Evolutionary conservation across 1,139 yeast genomes (phyloP).

Genomic region (Sugiyamaella japonica): DNA sequence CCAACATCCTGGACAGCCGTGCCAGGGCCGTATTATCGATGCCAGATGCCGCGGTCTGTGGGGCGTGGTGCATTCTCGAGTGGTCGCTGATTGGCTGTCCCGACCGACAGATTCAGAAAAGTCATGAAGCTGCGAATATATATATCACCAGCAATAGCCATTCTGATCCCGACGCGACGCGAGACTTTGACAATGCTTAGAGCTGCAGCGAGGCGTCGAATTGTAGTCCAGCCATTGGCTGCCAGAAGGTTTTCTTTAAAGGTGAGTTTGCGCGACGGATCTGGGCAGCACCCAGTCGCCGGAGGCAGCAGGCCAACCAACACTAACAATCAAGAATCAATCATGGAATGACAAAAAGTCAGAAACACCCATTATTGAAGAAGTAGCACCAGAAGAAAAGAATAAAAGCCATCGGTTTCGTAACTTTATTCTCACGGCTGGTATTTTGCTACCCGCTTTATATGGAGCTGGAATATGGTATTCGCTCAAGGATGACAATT

Average conservation of each 20-base stretch:
- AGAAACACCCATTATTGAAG: background rate
- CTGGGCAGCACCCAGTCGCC: too few relatives aligned
- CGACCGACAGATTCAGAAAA: background rate
- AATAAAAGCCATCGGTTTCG: constrained; percentile 37
- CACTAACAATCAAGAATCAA: background rate
- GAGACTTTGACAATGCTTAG: constrained; percentile 8
- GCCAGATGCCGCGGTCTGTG: background rate
- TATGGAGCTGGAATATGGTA: constrained; percentile 44
- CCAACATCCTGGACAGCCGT: background rate
- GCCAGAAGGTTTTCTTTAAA: constrained; percentile 2
- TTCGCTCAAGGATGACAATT: constrained; percentile 41
- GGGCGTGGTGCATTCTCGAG: constrained; percentile 4
- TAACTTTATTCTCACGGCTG: constrained; percentile 35
- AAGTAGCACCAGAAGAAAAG: background rate
- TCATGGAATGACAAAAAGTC: background rate
- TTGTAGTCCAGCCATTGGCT: constrained; percentile 7
- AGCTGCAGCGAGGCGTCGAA: constrained; percentile 5
- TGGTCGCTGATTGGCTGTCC: constrained; percentile 12
- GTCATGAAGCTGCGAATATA: constrained; percentile 2
- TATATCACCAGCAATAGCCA: background rate
- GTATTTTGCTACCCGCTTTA: constrained; percentile 32
- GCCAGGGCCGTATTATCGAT: background rate
- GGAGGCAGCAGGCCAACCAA: too few relatives aligned
- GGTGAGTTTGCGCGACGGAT: too few relatives aligned
- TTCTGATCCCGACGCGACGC: background rate